These are phyloP conservation scores for Solanum boliviense DNA, from an alignment of 257 asterid species.

Conservation along the genomic window DNA sequence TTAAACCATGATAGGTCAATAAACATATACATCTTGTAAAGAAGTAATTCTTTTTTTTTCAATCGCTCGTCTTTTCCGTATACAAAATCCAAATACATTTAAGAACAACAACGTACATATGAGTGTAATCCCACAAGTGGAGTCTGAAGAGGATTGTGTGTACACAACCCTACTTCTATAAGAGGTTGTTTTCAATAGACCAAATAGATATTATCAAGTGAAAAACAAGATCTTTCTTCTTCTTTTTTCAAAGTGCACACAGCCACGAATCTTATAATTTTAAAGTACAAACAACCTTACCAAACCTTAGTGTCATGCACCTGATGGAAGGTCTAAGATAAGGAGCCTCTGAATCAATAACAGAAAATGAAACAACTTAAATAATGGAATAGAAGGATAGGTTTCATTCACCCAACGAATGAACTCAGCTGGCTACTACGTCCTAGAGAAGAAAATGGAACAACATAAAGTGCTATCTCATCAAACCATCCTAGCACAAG, in stretches of 20 bases:
- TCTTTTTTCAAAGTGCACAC: background rate
- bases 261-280: background rate
- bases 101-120: too few species aligned
- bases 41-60: background rate
- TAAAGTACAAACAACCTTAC: background rate
- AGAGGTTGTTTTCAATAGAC: background rate
- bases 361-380: background rate
- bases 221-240: background rate
- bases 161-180: background rate
- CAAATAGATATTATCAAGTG: background rate
- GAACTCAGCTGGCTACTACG: background rate
- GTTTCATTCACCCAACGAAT: background rate
- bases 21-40: background rate
- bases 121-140: background rate
- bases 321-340: background rate
- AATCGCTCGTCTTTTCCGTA: background rate
- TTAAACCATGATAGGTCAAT: background rate
- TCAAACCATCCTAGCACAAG: slow-evolving; percentile 4
- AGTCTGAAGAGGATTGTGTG: background rate
- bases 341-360: background rate
- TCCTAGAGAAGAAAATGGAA: background rate
- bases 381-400: background rate
- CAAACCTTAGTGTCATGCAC: background rate
- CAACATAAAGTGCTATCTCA: background rate
- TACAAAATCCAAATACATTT: background rate